phyloP scores from a whole-genome alignment of 129 eudicot genomes.

The Scalesia atractyloides region DNA sequence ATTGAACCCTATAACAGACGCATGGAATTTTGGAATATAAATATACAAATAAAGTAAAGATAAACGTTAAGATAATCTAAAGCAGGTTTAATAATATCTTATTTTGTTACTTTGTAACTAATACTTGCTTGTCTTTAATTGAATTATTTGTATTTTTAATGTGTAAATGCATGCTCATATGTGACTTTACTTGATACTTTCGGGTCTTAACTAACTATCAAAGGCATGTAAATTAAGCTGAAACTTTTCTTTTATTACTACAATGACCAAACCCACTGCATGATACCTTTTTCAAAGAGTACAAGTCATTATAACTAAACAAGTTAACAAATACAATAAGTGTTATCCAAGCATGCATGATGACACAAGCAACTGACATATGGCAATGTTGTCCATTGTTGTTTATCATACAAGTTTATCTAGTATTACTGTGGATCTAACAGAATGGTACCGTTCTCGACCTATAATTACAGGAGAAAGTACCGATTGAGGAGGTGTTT shows the following conservation, averaged over 20 bases:
- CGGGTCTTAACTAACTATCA: not conserved
- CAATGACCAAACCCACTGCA: not conserved
- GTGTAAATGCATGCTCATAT: not conserved
- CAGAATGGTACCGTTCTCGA: not conserved
- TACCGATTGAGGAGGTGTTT: constrained; percentile 92
- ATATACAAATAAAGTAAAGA: constrained; percentile 26
- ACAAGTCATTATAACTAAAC: not conserved
- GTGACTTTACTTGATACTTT: not conserved
- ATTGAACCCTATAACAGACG: constrained; percentile 23
- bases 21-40: constrained; percentile 31
- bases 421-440: not conserved
- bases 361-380: not conserved
- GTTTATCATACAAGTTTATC: constrained; percentile 6
- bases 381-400: not conserved
- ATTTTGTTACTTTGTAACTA: not conserved
- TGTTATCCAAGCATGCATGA: constrained; percentile 10
- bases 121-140: not conserved
- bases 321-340: not conserved
- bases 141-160: constrained; percentile 10
- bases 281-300: not conserved
- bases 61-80: constrained; percentile 13
- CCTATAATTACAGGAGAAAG: constrained; percentile 55
- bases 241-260: constrained; percentile 4
- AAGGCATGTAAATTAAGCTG: not conserved
- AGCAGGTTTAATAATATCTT: not conserved